Evolutionary conservation across 768 basidiomycete genomes (phyloP), one percentile per base, ranked within the genome.

Genomic region (Phlebiopsis flavidoalba): DNA sequence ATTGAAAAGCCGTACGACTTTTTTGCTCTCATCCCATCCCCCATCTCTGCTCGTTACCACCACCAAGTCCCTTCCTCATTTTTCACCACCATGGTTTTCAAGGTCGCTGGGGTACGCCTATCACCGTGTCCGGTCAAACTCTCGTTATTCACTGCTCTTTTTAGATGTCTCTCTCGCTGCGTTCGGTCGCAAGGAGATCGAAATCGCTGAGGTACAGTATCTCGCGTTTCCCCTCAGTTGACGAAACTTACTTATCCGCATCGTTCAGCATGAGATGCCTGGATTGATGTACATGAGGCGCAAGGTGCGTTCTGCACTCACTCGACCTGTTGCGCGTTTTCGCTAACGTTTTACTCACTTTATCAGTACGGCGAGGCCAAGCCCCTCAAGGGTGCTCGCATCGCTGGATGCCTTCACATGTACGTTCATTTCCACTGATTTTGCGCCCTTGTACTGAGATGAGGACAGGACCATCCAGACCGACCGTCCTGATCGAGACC

Each of bases 141-240:
- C 22, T 6, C 26, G 35, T 58, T 57, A 60, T 63, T 62, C 64
- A 70, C 26, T 60, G 36, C 35, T 15, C 45, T 46, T 56, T 10
- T 49, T 58, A 93, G 94, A 94, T 73, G 80, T 96, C 70, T 98
- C 95, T 70, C 92, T 99, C 73, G 97, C 97, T 73, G 96, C 96
- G 62, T 99, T 98, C 78, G 94, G 96, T 77, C 94, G 96, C 82
- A 99, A 99, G 82, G 96, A 99, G 81, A 93, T 99, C 70, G 89
- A 96, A 80, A 91, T 99, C 76, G 96, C 96, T 64, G 96, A 99
- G 88, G 95, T 96, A 75, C 67, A 73, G 60, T 43, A 12, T 17
- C 11, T 67, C 57, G 31, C 24, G 49, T 50, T 7, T 43, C 53
- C 17, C 55, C 49, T 59, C 37, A 62, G 63, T 35, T 64, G 54